Evolutionary conservation across 495 filamentous ascomycete genomes (phyloP).

Genomic region (Daldinia vernicosa): DNA sequence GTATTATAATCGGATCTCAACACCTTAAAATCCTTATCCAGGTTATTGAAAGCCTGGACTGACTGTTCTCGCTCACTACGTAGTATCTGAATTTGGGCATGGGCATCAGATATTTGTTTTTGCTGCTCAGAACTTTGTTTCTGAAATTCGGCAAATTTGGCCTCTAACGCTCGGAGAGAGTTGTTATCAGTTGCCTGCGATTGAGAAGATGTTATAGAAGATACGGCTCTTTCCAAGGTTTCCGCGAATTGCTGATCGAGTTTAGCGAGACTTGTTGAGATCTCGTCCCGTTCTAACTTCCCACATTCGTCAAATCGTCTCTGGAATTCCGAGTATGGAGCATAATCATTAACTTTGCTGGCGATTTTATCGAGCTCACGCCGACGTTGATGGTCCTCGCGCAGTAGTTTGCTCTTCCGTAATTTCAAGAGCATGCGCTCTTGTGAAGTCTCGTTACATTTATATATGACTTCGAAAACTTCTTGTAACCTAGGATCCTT

Average conservation of each 20-base stretch:
- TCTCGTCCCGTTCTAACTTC: slow-evolving; percentile 19
- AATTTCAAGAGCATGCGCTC: slow-evolving; percentile 27
- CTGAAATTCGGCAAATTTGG: slow-evolving; percentile 30
- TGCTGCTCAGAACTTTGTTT: slow-evolving; percentile 24
- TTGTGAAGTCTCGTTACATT: slow-evolving; percentile 25
- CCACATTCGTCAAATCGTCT: slow-evolving; percentile 25
- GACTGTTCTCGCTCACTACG: slow-evolving; percentile 16
- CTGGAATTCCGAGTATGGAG: slow-evolving; percentile 35
- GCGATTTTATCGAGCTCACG: slow-evolving; percentile 23
- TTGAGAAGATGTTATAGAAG: slow-evolving; percentile 18
- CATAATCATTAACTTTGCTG: slow-evolving; percentile 32
- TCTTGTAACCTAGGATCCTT: slow-evolving; percentile 40
- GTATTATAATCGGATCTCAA: slow-evolving; percentile 24
- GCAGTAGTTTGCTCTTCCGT: slow-evolving; percentile 13
- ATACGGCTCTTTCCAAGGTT: slow-evolving; percentile 30
- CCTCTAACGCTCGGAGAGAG: slow-evolving; percentile 28
- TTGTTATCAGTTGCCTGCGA: slow-evolving; percentile 25
- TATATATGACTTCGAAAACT: slow-evolving; percentile 32
- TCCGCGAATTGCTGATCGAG: slow-evolving; percentile 22
- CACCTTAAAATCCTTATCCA: slow-evolving; percentile 18
- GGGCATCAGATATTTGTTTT: slow-evolving; percentile 20
- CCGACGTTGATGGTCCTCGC: slow-evolving; percentile 27
- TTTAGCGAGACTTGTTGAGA: slow-evolving; percentile 13
- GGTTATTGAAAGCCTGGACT: background rate
- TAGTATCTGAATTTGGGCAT: slow-evolving; percentile 30